Evolutionary conservation across 768 basidiomycete genomes (phyloP), one percentile per base, ranked within the genome.

Genomic region (Pholiota conissans): DNA sequence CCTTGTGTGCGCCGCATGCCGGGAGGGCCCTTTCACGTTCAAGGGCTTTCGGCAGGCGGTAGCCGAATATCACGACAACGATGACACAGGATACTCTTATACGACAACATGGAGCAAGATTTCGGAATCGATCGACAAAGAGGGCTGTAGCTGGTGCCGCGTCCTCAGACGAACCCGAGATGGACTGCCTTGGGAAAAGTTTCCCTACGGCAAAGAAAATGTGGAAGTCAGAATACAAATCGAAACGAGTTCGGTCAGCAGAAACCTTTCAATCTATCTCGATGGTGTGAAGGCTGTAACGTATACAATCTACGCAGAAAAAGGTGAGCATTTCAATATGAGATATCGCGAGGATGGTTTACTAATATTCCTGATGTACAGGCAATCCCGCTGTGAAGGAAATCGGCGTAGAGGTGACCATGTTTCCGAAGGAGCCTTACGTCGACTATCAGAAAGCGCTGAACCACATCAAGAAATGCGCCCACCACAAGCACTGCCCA

Each of bases 401-500:
- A 24, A 47, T 55, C n/a, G 45, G 54, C 0, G 29, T 47, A 20
- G 54, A 55, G 22, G n/a, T 46, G 4, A 47, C 29, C 3, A 18
- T 55, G 5, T 55, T 55, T 45, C 45, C 45, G 54, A 55, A 55
- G 20, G 27, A 45, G 11, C 30, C 54, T 13, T 55, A 55, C 24
- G 54, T 27, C 20, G 54, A 55, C 30, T 55, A 55, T 35, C 30
- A 48, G 28, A 45, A 47, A 7, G 54, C 32, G 18, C 2, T 47
- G 27, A 45, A 55, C 32, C 29, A 18, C 14, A 22, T 55, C 28
- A 47, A 47, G 14, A 30, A 32, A 3, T 55, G 54, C 22, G 47
- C 30, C 29, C 37, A 55, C 22, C 56, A 57, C 22, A 49, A 57
- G n/a, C 49, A 57, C 28, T 57, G 56, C 26, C 37, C 37, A 2